A percentile compares a stretch with the other conserved stretches of the same genome.
Evolutionary conservation across 2,329 filamentous ascomycete species (phyloP).

Genomic region (Pyricularia sp.): DNA sequence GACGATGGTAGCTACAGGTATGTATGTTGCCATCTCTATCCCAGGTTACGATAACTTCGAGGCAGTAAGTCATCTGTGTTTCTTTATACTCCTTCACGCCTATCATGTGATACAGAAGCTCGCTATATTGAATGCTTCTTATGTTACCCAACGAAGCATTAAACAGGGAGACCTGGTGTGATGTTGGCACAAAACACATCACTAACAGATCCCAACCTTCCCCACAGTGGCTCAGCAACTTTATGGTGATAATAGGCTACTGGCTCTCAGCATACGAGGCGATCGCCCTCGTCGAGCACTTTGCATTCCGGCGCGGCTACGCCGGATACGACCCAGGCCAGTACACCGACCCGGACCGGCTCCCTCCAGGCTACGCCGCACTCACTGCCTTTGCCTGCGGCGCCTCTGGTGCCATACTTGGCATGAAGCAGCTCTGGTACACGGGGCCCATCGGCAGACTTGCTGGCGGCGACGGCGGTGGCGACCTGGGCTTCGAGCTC

Average conservation of each 20-base stretch:
- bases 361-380: conserved; percentile 24
- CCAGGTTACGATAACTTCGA: conserved; percentile 23
- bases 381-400: conserved; percentile 18
- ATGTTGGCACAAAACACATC: background rate
- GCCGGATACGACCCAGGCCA: conserved; percentile 32
- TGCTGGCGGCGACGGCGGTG: conserved; percentile 31
- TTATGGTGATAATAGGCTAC: conserved; percentile 28
- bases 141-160: background rate
- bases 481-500: conserved; percentile 56
- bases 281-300: conserved; percentile 22
- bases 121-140: background rate
- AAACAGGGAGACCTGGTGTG: background rate
- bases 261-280: conserved; percentile 36
- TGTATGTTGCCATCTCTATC: conserved; percentile 51
- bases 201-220: background rate
- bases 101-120: background rate
- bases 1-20: conserved; percentile 45
- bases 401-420: conserved; percentile 42
- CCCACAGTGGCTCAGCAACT: conserved; percentile 23
- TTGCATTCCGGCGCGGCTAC: conserved; percentile 34
- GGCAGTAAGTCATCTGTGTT: conserved; percentile 4
- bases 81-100: background rate
- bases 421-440: conserved; percentile 54
- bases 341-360: conserved; percentile 32
- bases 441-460: conserved; percentile 48